phyloP scores from a whole-genome alignment of 495 filamentous ascomycete species.

The Penicillium samsonianum region DNA sequence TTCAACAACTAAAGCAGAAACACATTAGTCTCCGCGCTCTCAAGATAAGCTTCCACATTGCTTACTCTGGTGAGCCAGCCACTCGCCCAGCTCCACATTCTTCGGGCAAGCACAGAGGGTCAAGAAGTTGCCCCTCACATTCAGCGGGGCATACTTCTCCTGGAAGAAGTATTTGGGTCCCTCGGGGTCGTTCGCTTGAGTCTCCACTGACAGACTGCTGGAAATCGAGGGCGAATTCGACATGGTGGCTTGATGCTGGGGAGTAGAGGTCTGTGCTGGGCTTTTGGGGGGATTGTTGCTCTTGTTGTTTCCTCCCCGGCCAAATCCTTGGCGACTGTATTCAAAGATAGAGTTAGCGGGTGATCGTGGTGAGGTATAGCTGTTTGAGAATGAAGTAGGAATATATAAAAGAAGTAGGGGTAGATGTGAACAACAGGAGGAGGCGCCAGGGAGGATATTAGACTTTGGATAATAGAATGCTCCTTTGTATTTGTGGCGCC shows the following conservation, averaged over 20 bases:
- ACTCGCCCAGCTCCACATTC: constrained; percentile 87
- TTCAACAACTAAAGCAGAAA: constrained; percentile 67
- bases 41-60: constrained; percentile 2
- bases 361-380: constrained; percentile 32
- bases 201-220: constrained; percentile 54
- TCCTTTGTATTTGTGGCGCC: constrained; percentile 29
- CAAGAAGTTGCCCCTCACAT: constrained; percentile 96
- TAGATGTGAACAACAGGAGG: background rate
- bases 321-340: constrained; percentile 53
- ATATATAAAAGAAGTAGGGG: background rate
- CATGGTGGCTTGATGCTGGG: constrained; percentile 43
- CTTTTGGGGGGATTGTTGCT: constrained; percentile 51
- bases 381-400: constrained; percentile 13
- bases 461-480: constrained; percentile 21
- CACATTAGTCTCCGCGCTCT: constrained; percentile 22
- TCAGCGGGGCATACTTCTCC: constrained; percentile 77
- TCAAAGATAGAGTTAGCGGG: constrained; percentile 49
- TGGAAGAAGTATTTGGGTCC: constrained; percentile 71
- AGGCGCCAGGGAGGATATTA: constrained; percentile 10
- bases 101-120: constrained; percentile 86
- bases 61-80: constrained; percentile 91
- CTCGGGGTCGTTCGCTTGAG: constrained; percentile 54
- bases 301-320: constrained; percentile 55
- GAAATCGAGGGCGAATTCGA: constrained; percentile 60
- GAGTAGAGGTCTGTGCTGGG: constrained; percentile 49